These are phyloP conservation scores for Plasmodium knowlesi DNA, from an alignment of 169 alveolate genomes.

Conservation along the genomic window DNA sequence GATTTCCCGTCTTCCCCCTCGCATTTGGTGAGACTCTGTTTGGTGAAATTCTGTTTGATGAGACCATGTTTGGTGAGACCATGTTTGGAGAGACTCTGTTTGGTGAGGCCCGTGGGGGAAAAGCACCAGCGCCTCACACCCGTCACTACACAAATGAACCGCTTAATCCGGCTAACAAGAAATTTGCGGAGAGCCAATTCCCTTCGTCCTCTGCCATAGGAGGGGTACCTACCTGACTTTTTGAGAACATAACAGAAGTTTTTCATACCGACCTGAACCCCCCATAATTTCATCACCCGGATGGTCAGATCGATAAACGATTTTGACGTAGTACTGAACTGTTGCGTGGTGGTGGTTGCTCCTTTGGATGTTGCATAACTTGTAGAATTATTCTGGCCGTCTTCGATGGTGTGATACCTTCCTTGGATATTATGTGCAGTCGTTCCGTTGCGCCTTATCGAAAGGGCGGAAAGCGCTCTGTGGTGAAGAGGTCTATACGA, in stretches of 20 bases:
- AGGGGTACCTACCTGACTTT: background rate
- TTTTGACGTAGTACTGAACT: conserved; percentile 35
- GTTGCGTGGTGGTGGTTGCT: background rate
- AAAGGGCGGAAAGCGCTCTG: background rate
- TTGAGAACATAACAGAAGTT: background rate
- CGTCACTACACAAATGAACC: background rate
- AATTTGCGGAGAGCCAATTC: background rate
- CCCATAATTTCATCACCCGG: conserved; percentile 38
- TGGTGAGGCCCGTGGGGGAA: background rate
- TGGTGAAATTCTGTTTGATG: background rate
- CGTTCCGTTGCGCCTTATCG: background rate
- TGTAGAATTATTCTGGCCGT: background rate
- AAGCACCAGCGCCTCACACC: background rate
- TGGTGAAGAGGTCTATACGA: background rate
- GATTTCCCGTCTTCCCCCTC: background rate
- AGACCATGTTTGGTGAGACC: background rate
- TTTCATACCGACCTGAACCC: conserved; percentile 2
- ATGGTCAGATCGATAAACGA: conserved; percentile 46
- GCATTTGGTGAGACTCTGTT: background rate
- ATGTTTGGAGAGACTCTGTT: no score
- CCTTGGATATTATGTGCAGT: background rate
- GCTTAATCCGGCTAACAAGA: background rate
- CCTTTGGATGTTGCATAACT: background rate
- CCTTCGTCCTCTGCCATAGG: background rate
- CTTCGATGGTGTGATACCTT: background rate